Base-by-base conservation (phyloP, 2,329 filamentous ascomycete genomes). In the Talaromyces islandicus region DNA sequence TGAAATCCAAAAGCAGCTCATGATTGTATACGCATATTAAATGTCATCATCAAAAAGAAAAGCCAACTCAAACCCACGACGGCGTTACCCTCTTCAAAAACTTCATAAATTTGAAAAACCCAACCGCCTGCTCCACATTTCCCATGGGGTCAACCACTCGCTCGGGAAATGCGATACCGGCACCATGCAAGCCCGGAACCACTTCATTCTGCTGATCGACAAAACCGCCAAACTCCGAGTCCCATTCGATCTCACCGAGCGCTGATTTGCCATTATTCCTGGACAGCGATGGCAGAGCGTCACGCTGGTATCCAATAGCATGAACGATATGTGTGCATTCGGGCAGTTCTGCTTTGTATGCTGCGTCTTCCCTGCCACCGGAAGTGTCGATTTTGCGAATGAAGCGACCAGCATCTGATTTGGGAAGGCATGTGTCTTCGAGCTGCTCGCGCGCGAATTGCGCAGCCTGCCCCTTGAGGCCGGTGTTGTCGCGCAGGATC, bases 51-150 rank as follows among this genome's bases (percentile, higher is more conserved):
- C 1, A 17, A 27, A 29, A 52, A 19, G 9, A 27, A 19, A 27
- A 51, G 7, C 21, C 19, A n/a, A 14, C 25, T 61, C 35, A 62
- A 19, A 58, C 30, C 84, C 84, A 87, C 19, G 74, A 70, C 17
- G 81, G 82, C 21, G 78, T 74, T 4, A 85, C 83, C 62, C 76
- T 78, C 71, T 83, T 82, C 58, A 85, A 70, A 65, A 82, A 87
- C 53, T 80, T 84, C 84, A 87, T 87, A 64, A 88, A 88, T 71
- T 88, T 88, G 68, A 78, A 85, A 67, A 87, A 81, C 0, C 85
- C 85, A 56, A 88, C 85, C 0, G 83, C 83, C 66, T 80, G 77
- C 71, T 87, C 85, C 7, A 84, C 81, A 68, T 86, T 87, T 0
- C 85, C 84, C 46, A 80, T 73, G 0, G 84, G 85, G 73, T 88